phyloP scores from a whole-genome alignment of 2,329 filamentous ascomycete species.

The Sporothrix brasiliensis region DNA sequence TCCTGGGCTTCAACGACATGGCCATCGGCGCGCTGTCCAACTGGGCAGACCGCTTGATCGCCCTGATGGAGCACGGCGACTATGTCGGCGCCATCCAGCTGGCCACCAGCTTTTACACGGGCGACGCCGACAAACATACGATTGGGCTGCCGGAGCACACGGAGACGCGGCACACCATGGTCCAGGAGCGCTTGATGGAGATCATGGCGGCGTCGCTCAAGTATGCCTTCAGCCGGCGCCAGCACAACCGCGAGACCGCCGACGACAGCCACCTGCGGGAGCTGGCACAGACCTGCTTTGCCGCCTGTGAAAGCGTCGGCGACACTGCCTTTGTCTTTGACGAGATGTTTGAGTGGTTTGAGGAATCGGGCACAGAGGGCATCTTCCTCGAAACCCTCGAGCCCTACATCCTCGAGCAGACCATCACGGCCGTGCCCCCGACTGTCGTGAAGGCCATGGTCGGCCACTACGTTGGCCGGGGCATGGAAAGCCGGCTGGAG shows the following conservation, averaged over 20 bases:
- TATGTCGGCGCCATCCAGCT: constrained; percentile 89
- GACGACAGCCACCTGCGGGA: constrained; percentile 69
- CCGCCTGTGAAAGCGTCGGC: constrained; percentile 75
- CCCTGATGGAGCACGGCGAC: constrained; percentile 95
- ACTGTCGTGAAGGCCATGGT: constrained; percentile 85
- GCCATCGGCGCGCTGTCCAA: constrained; percentile 92
- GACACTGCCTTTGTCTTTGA: constrained; percentile 87
- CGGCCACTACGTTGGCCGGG: constrained; percentile 74
- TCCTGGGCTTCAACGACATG: constrained; percentile 91
- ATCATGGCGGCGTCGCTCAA: constrained; percentile 92
- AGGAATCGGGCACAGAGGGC: constrained; percentile 70
- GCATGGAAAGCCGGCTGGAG: constrained; percentile 77
- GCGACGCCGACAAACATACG: constrained; percentile 89
- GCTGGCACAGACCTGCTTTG: constrained; percentile 80
- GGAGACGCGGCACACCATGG: constrained; percentile 72
- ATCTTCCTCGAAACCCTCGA: constrained; percentile 89
- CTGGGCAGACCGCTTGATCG: constrained; percentile 91
- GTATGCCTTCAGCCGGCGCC: constrained; percentile 76
- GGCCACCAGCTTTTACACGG: constrained; percentile 89
- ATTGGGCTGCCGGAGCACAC: constrained; percentile 90
- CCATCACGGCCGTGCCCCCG: constrained; percentile 75
- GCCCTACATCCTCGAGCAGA: constrained; percentile 78
- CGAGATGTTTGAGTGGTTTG: constrained; percentile 86
- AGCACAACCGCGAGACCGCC: constrained; percentile 50
- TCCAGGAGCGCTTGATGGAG: constrained; percentile 85